These are phyloP conservation scores for Chlamydomonas asymmetrica DNA, from an alignment of 139 green algal species.

Conservation along the genomic window DNA sequence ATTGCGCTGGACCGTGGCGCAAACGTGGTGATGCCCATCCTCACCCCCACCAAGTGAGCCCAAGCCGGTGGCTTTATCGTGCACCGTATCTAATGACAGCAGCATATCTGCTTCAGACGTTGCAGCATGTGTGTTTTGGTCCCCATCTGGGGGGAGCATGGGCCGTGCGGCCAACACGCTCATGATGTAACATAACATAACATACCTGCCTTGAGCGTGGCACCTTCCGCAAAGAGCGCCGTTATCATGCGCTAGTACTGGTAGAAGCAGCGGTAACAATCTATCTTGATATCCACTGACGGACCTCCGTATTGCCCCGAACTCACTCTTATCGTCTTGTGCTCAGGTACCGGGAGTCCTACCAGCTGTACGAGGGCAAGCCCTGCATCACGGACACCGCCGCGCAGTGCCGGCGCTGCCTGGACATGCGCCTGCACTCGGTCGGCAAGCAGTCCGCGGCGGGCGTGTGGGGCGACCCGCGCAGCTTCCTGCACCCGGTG, in stretches of 20 bases:
- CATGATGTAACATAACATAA: no score
- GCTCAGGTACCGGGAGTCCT: conserved; percentile 52
- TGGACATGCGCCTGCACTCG: conserved; percentile 41
- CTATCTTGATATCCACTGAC: background rate
- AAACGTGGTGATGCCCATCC: conserved; percentile 75
- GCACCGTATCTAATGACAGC: background rate
- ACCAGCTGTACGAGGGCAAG: conserved; percentile 71
- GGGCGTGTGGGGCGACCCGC: conserved; percentile 56
- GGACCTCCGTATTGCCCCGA: no score
- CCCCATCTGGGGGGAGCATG: no score
- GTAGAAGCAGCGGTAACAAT: no score
- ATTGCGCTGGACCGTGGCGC: conserved; percentile 59
- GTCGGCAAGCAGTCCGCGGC: conserved; percentile 51
- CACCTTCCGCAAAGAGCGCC: no score
- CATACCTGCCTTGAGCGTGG: no score
- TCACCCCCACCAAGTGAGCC: conserved; percentile 65
- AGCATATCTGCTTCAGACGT: no score
- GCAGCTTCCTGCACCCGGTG: conserved; percentile 45
- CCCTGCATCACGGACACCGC: conserved; percentile 76
- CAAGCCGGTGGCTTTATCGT: background rate
- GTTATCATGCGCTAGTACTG: no score
- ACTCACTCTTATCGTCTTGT: background rate
- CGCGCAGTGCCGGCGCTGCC: conserved; percentile 66
- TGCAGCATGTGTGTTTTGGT: no score
- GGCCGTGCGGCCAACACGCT: no score